Conservation (phyloP, 2,329 filamentous ascomycete species). For the Exophiala viscosa region DNA sequence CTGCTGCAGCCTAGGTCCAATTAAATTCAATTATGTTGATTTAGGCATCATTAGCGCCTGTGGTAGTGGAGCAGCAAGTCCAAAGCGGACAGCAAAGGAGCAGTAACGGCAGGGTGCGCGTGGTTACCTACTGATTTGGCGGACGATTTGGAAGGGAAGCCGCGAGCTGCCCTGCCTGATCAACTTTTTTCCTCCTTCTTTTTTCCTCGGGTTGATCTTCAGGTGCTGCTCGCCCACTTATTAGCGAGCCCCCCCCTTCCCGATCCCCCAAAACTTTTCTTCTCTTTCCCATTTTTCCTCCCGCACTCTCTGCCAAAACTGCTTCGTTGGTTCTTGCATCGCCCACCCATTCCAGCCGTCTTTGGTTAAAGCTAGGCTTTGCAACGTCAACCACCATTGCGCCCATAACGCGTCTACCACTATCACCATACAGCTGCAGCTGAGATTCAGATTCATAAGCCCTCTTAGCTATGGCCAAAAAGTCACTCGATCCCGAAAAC, state of each 20-base stretch:
- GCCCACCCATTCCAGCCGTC: slow-evolving; percentile 45
- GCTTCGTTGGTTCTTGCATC: slow-evolving; percentile 23
- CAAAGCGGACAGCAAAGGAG: too few species aligned
- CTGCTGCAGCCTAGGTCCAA: too few species aligned
- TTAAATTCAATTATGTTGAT: too few species aligned
- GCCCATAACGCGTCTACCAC: slow-evolving; percentile 3
- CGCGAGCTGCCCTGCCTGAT: background rate
- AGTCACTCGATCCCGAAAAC: slow-evolving; percentile 30
- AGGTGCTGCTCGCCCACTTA: slow-evolving; percentile 2
- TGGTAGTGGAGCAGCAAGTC: too few species aligned
- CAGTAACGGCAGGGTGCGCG: too few species aligned
- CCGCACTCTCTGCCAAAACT: background rate
- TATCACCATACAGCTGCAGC: background rate
- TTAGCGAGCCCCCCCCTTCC: background rate
- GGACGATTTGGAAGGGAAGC: slow-evolving; percentile 6
- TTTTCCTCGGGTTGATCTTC: background rate
- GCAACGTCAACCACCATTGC: slow-evolving; percentile 1
- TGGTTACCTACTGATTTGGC: too few species aligned
- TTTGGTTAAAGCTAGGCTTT: slow-evolving; percentile 20
- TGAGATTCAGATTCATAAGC: too few species aligned
- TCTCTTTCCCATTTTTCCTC: background rate
- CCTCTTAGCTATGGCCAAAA: slow-evolving; percentile 24
- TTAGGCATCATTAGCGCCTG: too few species aligned
- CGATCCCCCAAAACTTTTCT: slow-evolving; percentile 1
- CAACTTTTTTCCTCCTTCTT: slow-evolving; percentile 10